phyloP scores from a whole-genome alignment of 768 basidiomycete genomes.

The Phlegmacium glaucopus region DNA sequence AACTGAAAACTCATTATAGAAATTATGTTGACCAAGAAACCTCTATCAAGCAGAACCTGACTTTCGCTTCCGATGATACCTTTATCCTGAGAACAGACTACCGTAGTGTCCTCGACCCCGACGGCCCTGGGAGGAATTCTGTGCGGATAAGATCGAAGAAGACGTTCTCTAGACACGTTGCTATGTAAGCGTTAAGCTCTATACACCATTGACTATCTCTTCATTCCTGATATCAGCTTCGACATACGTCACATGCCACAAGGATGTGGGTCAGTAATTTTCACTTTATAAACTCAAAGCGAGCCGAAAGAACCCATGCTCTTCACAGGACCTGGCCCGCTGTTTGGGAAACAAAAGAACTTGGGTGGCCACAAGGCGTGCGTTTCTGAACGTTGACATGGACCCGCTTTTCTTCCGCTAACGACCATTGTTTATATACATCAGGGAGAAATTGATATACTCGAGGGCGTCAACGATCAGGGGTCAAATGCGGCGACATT shows the following conservation, averaged over 20 bases:
- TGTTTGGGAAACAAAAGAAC: constrained; percentile 32
- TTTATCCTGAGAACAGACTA: constrained; percentile 47
- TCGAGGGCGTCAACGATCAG: constrained; percentile 58
- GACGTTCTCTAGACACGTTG: constrained; percentile 46
- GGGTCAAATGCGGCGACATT: constrained; percentile 49
- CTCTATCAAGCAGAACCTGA: constrained; percentile 42
- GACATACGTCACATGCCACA: constrained; percentile 52
- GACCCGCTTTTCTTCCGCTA: not conserved
- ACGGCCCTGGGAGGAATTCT: constrained; percentile 49
- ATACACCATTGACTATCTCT: constrained; percentile 4
- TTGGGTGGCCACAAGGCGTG: constrained; percentile 30
- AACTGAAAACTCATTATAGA: constrained; percentile 15
- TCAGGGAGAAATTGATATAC: constrained; percentile 46
- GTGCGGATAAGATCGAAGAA: constrained; percentile 50
- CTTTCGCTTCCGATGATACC: constrained; percentile 36
- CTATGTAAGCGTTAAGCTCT: constrained; percentile 36
- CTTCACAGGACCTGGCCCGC: constrained; percentile 45
- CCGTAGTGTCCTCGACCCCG: constrained; percentile 34
- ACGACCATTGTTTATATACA: not conserved
- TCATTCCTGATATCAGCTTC: constrained; percentile 27
- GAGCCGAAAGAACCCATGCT: not conserved
- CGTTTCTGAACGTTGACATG: not conserved
- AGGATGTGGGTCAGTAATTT: constrained; percentile 41
- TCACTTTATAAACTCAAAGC: constrained; percentile 1
- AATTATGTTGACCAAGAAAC: constrained; percentile 35